phyloP scores from a whole-genome alignment of 371 early-diverging fungal species.

The Mycotypha africana region DNA sequence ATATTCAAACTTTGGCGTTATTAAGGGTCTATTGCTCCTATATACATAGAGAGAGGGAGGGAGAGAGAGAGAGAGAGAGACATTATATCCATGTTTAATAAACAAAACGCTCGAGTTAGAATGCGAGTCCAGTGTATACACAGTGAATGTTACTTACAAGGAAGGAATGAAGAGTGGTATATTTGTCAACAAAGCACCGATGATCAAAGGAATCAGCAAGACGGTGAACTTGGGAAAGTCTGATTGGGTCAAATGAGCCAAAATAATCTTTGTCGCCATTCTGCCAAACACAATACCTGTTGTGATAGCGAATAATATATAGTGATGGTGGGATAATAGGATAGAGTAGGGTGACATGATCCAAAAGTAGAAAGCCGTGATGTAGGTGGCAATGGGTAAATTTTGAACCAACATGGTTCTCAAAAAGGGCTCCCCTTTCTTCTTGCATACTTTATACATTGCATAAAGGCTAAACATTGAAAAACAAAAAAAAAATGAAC shows the following conservation, averaged over 20 bases:
- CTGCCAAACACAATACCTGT: slow-evolving; percentile 82
- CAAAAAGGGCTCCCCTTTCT: slow-evolving; percentile 55
- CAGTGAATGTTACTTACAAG: slow-evolving; percentile 25
- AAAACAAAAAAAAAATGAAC: not conserved
- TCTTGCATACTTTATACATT: slow-evolving; percentile 69
- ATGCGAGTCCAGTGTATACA: not conserved
- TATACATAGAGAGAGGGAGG: too few species aligned
- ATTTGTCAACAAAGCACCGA: slow-evolving; percentile 64
- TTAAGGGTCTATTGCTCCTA: slow-evolving; percentile 51
- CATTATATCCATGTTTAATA: too few species aligned
- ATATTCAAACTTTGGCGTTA: slow-evolving; percentile 64
- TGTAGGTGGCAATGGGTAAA: slow-evolving; percentile 61
- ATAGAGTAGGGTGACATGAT: slow-evolving; percentile 62
- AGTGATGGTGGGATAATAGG: slow-evolving; percentile 56
- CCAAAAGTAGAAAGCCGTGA: slow-evolving; percentile 51
- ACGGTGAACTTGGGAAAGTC: slow-evolving; percentile 75
- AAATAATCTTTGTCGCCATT: slow-evolving; percentile 83
- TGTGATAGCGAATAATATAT: slow-evolving; percentile 66
- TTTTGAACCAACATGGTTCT: slow-evolving; percentile 58
- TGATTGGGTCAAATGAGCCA: slow-evolving; percentile 81
- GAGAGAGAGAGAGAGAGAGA: too few species aligned
- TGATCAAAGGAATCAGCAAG: slow-evolving; percentile 63
- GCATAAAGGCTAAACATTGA: slow-evolving; percentile 40
- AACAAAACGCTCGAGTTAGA: not conserved
- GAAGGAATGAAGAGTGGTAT: slow-evolving; percentile 35